Evolutionary conservation across 2,329 filamentous ascomycete genomes (phyloP), one percentile per base, ranked within the genome.

Genomic region (Macrophomina phaseolina): DNA sequence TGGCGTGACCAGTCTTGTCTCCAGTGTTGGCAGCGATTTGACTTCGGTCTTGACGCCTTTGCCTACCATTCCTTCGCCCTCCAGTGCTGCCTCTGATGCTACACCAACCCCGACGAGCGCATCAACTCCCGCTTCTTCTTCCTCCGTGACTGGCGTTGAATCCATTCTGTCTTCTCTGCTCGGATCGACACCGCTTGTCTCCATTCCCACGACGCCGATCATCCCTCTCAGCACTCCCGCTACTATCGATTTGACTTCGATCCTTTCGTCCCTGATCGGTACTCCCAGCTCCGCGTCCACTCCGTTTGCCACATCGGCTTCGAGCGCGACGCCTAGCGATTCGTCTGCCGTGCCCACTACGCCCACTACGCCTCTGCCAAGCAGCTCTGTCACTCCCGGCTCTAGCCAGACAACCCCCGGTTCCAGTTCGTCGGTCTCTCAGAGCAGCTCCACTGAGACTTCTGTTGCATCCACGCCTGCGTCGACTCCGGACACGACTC

Each of bases 121-220:
- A 5, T 55, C 51, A 9, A 38, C 38, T 30, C 45, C 55, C 49
- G 28, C 56, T 11, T 11, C 45, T 14, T 62, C 64, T 2, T 61
- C 64, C 12, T 46, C 64, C 16, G 32, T 55, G 14, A 40, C 38
- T 12, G 60, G 51, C 4, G 32, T 60, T 36, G 61, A 53, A 18
- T 45, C 56, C 6, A 34, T 67, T 30, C 23, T 67, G 23, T 67
- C 65, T 7, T 67, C 65, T n/a, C 56, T 67, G 18, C 65, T 67
- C 9, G 64, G 11, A 12, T 42, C 46, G 46, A 66, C 64, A 32
- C 64, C 64, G 14, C 28, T 61, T 34, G 16, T 65, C 18, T 65
- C 64, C 45, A 45, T 63, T 12, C 65, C 65, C 11, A 63, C 56
- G n/a, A 67, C 58, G 48, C 65, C 65, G 28, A 55, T 67, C 30